These are phyloP conservation scores for Pleurotus ostreatus DNA, from an alignment of 768 basidiomycete species.

Conservation along the genomic window DNA sequence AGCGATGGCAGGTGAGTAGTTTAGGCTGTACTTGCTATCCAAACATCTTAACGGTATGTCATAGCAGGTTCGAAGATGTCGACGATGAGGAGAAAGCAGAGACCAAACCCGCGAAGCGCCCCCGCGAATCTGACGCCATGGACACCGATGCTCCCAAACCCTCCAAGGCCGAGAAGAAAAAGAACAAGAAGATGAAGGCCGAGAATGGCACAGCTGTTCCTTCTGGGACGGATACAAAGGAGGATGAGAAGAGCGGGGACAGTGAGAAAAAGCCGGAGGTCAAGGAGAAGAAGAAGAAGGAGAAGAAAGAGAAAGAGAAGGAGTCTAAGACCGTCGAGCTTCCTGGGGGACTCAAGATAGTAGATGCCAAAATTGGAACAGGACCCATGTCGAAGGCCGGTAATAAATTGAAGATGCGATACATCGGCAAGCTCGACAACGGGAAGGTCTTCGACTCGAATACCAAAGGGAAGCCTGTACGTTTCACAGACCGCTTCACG, in stretches of 20 bases:
- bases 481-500: slow-evolving; percentile 20
- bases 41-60: not conserved
- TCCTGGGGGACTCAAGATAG: slow-evolving; percentile 69
- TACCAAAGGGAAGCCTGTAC: slow-evolving; percentile 80
- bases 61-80: slow-evolving; percentile 75
- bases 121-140: slow-evolving; percentile 56
- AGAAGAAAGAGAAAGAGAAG: slow-evolving; percentile 23
- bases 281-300: slow-evolving; percentile 16
- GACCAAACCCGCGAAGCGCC: slow-evolving; percentile 58
- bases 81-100: slow-evolving; percentile 29
- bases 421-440: slow-evolving; percentile 84
- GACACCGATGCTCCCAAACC: slow-evolving; percentile 26
- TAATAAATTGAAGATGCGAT: slow-evolving; percentile 79
- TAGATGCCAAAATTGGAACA: slow-evolving; percentile 73
- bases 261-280: slow-evolving; percentile 19
- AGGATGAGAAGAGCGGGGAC: slow-evolving; percentile 43
- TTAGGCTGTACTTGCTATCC: not conserved
- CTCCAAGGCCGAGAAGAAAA: slow-evolving; percentile 27
- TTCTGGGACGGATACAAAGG: slow-evolving; percentile 30
- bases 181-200: slow-evolving; percentile 74
- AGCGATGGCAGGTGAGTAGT: slow-evolving; percentile 49
- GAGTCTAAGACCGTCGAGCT: slow-evolving; percentile 36
- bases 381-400: slow-evolving; percentile 89
- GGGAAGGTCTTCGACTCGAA: slow-evolving; percentile 81
- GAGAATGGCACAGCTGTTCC: slow-evolving; percentile 37